Base-by-base conservation (phyloP, 2,329 filamentous ascomycete genomes). In the Colletotrichum incanum region DNA sequence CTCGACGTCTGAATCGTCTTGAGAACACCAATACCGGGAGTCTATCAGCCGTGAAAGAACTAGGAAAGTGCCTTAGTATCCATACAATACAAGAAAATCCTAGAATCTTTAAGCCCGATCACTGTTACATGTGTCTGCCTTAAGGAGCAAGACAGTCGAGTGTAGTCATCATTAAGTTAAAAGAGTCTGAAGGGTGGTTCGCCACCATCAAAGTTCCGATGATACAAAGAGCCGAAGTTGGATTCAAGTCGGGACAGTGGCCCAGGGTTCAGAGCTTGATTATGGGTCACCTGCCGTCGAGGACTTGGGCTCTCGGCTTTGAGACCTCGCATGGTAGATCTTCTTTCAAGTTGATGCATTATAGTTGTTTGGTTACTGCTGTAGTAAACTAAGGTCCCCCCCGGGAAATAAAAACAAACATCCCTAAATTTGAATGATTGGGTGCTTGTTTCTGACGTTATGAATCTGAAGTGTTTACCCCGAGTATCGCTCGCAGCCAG, bases 11-110 rank as follows among this genome's bases (percentile, higher is more conserved):
- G 5, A 28, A 31, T n/a, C 26, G 23, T 41, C 47, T 31, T n/a
- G 5, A 16, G 45, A 70, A 52, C 31, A 50, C 60, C 45, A 9
- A 58, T 47, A 23, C 54, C n/a, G 50, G 65, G 56, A 49, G 18
- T 67, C 47, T 54, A 60, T 20, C 6, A 18, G 26, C 12, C 28
- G n/a, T 14, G 26, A 31, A 52, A 18, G n/a, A 20, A 37, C 26
- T 23, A 8, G 7, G 31, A 28, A 47, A 5, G n/a, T 39, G 14
- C 7, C 14, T 23, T 56, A 0, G 7, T 23, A 56, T 37, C 34
- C 3, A n/a, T 39, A 11, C 54, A 56, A 39, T 39, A 52, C 49
- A 18, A 31, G 6, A 52, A 9, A 28, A 31, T 20, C 4, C 26
- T 20, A 31, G 26, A 31, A 7, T 12, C 18, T 52, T 20, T 2